Evolutionary conservation across 2,329 filamentous ascomycete species (phyloP).

Genomic region (Pseudogymnoascus sp.): DNA sequence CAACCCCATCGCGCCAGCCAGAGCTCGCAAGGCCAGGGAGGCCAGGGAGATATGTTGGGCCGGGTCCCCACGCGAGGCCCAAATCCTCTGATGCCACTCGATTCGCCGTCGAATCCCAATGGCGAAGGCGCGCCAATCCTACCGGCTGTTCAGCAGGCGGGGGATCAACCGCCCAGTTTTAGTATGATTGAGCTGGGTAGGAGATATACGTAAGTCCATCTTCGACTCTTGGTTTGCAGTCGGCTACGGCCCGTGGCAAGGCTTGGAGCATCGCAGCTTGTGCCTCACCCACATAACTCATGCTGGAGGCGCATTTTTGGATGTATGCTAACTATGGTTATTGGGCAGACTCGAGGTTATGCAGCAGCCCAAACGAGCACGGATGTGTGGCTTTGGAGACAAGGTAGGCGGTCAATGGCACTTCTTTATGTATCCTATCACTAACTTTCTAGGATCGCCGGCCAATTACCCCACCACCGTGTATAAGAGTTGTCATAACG

Average conservation of each 20-base stretch:
- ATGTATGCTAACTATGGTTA: background rate
- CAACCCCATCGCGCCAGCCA: background rate
- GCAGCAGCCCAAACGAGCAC: slow-evolving; percentile 85
- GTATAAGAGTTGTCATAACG: slow-evolving; percentile 72
- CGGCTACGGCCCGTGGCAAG: background rate
- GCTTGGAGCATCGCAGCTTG: background rate
- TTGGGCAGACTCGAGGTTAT: slow-evolving; percentile 59
- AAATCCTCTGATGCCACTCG: background rate
- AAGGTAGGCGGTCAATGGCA: slow-evolving; percentile 52
- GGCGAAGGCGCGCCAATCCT: background rate
- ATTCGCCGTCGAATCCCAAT: slow-evolving; percentile 1
- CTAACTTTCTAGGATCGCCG: slow-evolving; percentile 66
- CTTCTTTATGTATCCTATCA: slow-evolving; percentile 10
- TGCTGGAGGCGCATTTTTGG: background rate
- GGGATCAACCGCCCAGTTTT: background rate
- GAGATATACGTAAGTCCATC: slow-evolving; percentile 5
- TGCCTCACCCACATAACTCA: background rate
- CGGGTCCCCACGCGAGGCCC: background rate
- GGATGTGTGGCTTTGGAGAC: slow-evolving; percentile 98
- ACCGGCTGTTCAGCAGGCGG: background rate
- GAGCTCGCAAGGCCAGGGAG: background rate
- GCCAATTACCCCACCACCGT: slow-evolving; percentile 92
- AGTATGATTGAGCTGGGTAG: slow-evolving; percentile 8
- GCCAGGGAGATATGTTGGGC: background rate
- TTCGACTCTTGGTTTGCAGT: background rate